These are phyloP conservation scores for Paralagenidium karlingii DNA, from an alignment of 352 stramenopile species.

Conservation along the genomic window DNA sequence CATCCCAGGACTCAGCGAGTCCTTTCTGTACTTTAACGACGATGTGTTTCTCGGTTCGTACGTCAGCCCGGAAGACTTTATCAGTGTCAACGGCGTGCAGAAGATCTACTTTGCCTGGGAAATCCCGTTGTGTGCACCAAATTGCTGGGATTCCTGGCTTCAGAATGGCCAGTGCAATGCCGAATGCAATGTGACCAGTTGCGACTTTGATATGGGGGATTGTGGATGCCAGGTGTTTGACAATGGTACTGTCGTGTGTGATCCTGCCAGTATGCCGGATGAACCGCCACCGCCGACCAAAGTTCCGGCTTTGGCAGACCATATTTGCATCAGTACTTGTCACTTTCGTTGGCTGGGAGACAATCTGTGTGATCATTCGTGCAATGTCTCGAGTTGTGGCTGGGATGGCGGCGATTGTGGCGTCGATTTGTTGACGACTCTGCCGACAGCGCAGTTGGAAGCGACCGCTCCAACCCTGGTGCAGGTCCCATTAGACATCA, in stretches of 20 bases:
- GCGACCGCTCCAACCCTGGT: slow-evolving; percentile 54
- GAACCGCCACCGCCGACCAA: slow-evolving; percentile 24
- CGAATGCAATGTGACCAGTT: slow-evolving; percentile 80
- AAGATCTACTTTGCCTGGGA: slow-evolving; percentile 91
- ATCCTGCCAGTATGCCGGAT: slow-evolving; percentile 38
- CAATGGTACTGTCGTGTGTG: slow-evolving; percentile 35
- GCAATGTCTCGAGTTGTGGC: slow-evolving; percentile 71
- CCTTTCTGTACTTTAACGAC: slow-evolving; percentile 96
- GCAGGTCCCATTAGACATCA: slow-evolving; percentile 41
- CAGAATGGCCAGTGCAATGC: slow-evolving; percentile 82
- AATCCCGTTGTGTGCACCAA: slow-evolving; percentile 74
- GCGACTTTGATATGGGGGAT: slow-evolving; percentile 90
- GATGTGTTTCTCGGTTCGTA: slow-evolving; percentile 89
- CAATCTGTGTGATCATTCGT: slow-evolving; percentile 54
- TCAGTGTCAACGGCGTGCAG: slow-evolving; percentile 72
- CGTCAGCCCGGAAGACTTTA: slow-evolving; percentile 87
- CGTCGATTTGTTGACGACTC: slow-evolving; percentile 15
- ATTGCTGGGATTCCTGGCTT: slow-evolving; percentile 65
- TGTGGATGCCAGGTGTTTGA: slow-evolving; percentile 81
- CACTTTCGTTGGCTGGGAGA: slow-evolving; percentile 77
- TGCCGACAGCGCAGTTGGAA: slow-evolving; percentile 28
- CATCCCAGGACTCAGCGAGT: slow-evolving; percentile 84
- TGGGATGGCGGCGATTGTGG: slow-evolving; percentile 78
- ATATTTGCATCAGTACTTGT: slow-evolving; percentile 62
- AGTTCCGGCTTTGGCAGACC: slow-evolving; percentile 16